Percentiles rank a stretch among this genome's conserved stretches.
Conservation (phyloP, 805 yeast species). For the Ogataea polymorpha region DNA sequence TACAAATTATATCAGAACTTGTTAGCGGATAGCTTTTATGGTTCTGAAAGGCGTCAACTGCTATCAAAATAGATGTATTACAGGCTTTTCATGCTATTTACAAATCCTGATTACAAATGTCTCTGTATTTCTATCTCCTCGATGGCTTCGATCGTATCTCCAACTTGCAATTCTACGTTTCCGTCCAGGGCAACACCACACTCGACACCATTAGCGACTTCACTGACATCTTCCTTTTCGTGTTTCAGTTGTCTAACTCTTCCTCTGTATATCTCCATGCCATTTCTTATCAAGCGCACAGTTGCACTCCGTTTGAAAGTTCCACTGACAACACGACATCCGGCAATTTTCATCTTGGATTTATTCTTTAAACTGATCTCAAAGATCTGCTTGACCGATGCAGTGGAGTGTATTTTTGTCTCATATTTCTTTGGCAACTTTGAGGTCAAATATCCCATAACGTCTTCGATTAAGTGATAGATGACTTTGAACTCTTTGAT, state of each 20-base stretch:
- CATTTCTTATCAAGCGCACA: conserved; percentile 42
- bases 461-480: conserved; percentile 83
- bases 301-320: conserved; percentile 54
- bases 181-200: conserved; percentile 77
- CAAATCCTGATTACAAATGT: conserved; percentile 34
- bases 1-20: conserved; percentile 3
- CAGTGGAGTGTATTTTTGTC: conserved; percentile 61
- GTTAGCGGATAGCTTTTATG: conserved; percentile 13
- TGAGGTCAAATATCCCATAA: conserved; percentile 58
- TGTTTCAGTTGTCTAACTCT: conserved; percentile 70
- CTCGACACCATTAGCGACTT: conserved; percentile 81
- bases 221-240: conserved; percentile 72
- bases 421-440: conserved; percentile 66
- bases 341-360: conserved; percentile 67
- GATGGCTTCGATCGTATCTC: conserved; percentile 71
- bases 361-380: conserved; percentile 58
- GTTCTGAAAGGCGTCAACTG: conserved; percentile 14
- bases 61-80: not conserved
- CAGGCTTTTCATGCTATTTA: conserved; percentile 5
- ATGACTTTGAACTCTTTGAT: conserved; percentile 73
- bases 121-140: conserved; percentile 64
- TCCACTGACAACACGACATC: conserved; percentile 78
- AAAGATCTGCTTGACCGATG: conserved; percentile 69
- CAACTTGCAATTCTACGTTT: conserved; percentile 39
- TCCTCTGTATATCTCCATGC: conserved; percentile 41